A percentile compares a stretch with the other conserved stretches of the same genome.
phyloP scores from a whole-genome alignment of 805 yeast genomes.

The Candida ponderosae region DNA sequence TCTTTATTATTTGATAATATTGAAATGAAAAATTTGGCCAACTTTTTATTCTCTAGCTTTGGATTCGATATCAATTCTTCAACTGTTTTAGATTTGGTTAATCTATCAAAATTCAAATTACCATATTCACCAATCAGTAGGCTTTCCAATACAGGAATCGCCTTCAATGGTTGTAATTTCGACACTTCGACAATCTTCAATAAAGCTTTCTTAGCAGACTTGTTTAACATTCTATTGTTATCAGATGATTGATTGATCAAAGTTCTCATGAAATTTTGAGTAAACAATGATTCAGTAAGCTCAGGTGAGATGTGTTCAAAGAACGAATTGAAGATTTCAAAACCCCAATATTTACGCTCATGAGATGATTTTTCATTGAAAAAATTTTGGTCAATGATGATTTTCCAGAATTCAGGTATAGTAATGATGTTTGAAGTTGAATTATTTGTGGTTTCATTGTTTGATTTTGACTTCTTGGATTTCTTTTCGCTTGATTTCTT shows the following conservation, averaged over 20 bases:
- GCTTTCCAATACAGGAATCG: constrained; percentile 23
- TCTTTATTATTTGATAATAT: constrained; percentile 9
- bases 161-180: constrained; percentile 26
- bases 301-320: constrained; percentile 22
- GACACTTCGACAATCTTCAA: constrained; percentile 32
- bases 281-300: constrained; percentile 30
- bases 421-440: constrained; percentile 21
- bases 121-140: constrained; percentile 41
- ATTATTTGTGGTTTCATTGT: constrained; percentile 9
- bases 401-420: constrained; percentile 68
- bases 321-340: constrained; percentile 56
- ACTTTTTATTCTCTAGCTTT: constrained; percentile 5
- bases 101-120: constrained; percentile 62
- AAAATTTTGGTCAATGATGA: constrained; percentile 70
- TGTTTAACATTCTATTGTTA: constrained; percentile 55
- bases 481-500: constrained; percentile 25
- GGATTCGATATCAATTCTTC: constrained; percentile 30
- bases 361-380: constrained; percentile 72
- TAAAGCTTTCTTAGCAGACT: constrained; percentile 51
- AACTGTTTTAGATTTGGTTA: constrained; percentile 66
- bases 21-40: constrained; percentile 10
- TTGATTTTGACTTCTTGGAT: constrained; percentile 14
- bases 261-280: constrained; percentile 63
- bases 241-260: constrained; percentile 72
- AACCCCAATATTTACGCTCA: constrained; percentile 83